Conservation (phyloP, 768 basidiomycete species). For the Lactarius tabidus region DNA sequence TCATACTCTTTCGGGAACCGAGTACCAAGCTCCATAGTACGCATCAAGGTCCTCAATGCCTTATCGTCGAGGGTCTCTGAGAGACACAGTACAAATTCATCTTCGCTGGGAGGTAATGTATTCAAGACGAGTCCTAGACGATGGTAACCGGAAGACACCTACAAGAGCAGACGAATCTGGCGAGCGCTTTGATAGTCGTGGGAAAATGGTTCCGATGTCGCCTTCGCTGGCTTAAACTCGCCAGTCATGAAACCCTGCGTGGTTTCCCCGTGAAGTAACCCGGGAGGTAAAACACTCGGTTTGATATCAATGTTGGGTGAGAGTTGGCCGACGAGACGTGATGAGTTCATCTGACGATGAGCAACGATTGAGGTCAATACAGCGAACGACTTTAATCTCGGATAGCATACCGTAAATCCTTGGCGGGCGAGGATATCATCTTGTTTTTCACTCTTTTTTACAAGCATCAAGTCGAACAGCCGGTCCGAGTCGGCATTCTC, state of each 20-base stretch:
- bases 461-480: slow-evolving; percentile 51
- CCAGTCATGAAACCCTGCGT: slow-evolving; percentile 24
- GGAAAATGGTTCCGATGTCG: not conserved
- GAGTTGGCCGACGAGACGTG: not conserved
- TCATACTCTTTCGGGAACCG: too few relatives aligned
- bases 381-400: accelerated
- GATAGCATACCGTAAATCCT: slow-evolving; percentile 43
- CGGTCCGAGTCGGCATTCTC: slow-evolving; percentile 45
- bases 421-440: slow-evolving; percentile 43
- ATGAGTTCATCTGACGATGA: slow-evolving; percentile 7
- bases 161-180: slow-evolving; percentile 14
- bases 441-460: slow-evolving; percentile 54
- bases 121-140: not conserved
- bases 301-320: not conserved
- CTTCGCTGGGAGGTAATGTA: not conserved
- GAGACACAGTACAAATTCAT: slow-evolving; percentile 14
- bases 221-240: slow-evolving; percentile 5
- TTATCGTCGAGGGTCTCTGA: slow-evolving; percentile 12
- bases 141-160: not conserved
- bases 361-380: too few relatives aligned
- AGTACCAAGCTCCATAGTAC: not conserved
- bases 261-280: slow-evolving; percentile 23
- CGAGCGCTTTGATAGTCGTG: not conserved
- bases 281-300: slow-evolving; percentile 5
- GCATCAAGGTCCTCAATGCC: slow-evolving; percentile 4